Conservation (phyloP, 2,329 filamentous ascomycete species). For the Fusarium sp. region DNA sequence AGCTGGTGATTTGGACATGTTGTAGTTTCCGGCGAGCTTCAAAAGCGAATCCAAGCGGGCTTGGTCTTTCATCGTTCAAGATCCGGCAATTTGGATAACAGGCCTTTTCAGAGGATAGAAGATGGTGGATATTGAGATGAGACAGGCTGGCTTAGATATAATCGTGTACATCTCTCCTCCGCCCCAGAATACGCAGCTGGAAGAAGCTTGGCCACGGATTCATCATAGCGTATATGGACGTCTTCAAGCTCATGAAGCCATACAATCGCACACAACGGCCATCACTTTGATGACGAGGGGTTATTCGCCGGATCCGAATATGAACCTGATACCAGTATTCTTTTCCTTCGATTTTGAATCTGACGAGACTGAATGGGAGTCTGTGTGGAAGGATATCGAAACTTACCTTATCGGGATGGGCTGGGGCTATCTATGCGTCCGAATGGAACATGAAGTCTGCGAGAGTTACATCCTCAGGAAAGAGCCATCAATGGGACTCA, state of each 20-base stretch:
- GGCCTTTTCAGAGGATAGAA: neutral
- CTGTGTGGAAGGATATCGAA: neutral
- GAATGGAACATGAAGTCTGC: constrained; percentile 5
- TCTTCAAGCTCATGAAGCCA: neutral
- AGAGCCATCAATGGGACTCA: neutral
- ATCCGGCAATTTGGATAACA: neutral
- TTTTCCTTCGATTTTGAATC: neutral
- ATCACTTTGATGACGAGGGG: neutral
- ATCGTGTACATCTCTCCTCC: neutral
- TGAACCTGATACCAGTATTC: constrained; percentile 1
- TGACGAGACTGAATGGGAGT: constrained; percentile 6
- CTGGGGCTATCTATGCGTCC: neutral
- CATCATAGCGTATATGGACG: neutral
- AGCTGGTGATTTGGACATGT: neutral
- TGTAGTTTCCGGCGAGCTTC: neutral
- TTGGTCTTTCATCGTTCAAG: neutral
- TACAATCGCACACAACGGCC: neutral
- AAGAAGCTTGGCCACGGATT: neutral
- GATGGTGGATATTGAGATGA: neutral
- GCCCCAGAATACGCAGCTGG: neutral
- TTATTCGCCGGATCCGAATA: neutral
- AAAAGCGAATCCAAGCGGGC: neutral
- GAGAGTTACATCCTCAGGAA: neutral
- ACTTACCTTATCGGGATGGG: neutral
- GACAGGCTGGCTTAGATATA: neutral